These are phyloP conservation scores for Phoma sp. DNA, from an alignment of 2,329 filamentous ascomycete genomes.

Conservation along the genomic window DNA sequence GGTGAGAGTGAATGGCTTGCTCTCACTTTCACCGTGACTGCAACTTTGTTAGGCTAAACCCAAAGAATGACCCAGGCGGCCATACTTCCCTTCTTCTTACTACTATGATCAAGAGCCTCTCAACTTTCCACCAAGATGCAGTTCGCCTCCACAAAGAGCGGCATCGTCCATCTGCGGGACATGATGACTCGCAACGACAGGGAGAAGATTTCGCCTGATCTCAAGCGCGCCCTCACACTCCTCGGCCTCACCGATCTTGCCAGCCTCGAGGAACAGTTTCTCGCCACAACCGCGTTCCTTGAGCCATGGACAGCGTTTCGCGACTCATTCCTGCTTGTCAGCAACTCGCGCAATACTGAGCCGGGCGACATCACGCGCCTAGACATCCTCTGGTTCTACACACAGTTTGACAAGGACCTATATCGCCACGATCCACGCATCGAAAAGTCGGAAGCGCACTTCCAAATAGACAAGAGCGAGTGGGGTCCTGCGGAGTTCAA, in stretches of 20 bases:
- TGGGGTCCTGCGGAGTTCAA: slow-evolving; percentile 41
- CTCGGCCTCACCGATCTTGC: slow-evolving; percentile 29
- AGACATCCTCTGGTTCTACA: slow-evolving; percentile 45
- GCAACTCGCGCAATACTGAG: slow-evolving; percentile 18
- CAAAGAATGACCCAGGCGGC: not conserved
- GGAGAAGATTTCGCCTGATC: slow-evolving; percentile 24
- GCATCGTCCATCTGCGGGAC: slow-evolving; percentile 22
- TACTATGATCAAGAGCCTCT: not conserved
- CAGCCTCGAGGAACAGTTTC: slow-evolving; percentile 39
- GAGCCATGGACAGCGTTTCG: slow-evolving; percentile 42
- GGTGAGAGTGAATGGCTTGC: too few relatives aligned
- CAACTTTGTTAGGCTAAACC: too few relatives aligned
- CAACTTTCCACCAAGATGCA: not conserved
- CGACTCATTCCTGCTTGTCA: slow-evolving; percentile 35
- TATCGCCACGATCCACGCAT: slow-evolving; percentile 37
- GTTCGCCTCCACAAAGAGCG: not conserved
- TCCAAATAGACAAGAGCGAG: slow-evolving; percentile 34
- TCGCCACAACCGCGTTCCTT: slow-evolving; percentile 39
- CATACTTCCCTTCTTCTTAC: not conserved
- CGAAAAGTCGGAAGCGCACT: slow-evolving; percentile 24
- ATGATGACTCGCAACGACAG: slow-evolving; percentile 22
- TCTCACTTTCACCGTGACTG: too few relatives aligned
- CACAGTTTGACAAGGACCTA: slow-evolving; percentile 37
- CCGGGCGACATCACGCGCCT: slow-evolving; percentile 26
- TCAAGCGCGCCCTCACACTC: slow-evolving; percentile 34